These are phyloP conservation scores for Russula vinacea DNA, from an alignment of 768 basidiomycete genomes.

Conservation along the genomic window DNA sequence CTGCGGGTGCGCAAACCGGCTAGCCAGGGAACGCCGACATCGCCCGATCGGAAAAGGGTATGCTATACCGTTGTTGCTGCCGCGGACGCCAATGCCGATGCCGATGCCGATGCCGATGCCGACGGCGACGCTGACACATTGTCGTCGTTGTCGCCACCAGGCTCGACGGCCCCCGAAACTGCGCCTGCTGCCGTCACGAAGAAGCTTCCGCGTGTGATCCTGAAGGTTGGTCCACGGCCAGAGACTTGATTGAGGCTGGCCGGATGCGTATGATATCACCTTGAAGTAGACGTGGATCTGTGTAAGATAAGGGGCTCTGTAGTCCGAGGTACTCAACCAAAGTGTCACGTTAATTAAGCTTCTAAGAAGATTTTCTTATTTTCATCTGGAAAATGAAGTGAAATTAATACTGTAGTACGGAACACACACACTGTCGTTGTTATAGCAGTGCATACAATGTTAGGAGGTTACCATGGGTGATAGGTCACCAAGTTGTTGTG, in stretches of 20 bases:
- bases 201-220: slow-evolving; percentile 28
- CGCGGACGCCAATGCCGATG: neutral
- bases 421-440: too few species aligned
- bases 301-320: neutral
- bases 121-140: neutral
- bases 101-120: too few species aligned
- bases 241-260: slow-evolving; percentile 4
- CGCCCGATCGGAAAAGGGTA: slow-evolving; percentile 12
- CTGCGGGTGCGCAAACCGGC: slow-evolving; percentile 21
- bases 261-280: neutral
- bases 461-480: too few species aligned
- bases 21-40: neutral
- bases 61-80: too few species aligned
- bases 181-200: slow-evolving; percentile 8
- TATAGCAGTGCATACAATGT: too few species aligned
- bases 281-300: neutral
- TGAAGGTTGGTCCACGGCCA: slow-evolving; percentile 28
- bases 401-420: neutral
- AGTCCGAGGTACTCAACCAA: neutral
- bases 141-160: neutral
- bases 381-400: neutral
- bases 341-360: too few species aligned
- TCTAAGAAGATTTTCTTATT: neutral
- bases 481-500: too few species aligned
- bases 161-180: slow-evolving; percentile 7